Evolutionary conservation across 495 filamentous ascomycete genomes (phyloP), one percentile per base, ranked within the genome.

Genomic region (Penicillium pulvis): DNA sequence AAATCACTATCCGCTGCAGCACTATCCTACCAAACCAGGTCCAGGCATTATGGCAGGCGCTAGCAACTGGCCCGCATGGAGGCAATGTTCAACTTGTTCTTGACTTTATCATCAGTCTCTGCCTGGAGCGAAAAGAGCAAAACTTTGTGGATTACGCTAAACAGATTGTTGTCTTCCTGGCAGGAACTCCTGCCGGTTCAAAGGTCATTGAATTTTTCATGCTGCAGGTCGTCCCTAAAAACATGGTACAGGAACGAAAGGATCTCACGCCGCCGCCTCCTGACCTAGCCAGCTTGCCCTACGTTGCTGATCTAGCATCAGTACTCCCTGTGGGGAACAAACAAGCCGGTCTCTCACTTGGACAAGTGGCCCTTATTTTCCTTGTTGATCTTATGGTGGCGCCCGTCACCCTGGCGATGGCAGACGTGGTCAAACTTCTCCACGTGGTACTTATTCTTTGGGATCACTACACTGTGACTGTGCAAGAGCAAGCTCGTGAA

Each of bases 121-220:
- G 94, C 61, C 72, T 98, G 33, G 95, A 98, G 58, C 86, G 92
- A 47, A 85, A 93, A 52, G 94, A 98, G 63, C 95, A 98, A 60
- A 97, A 96, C 60, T 97, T 97, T 75, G 92, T 98, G 45, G 91
- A 96, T 59, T 97, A 91, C 68, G 92, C 94, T 3, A 98, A 98
- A 75, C 94, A 98, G 73, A 90, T 98, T 35, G 91, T 98, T 23
- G 94, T 98, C 0, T 96, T 97, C 68, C 74, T 98, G 4, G 92
- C 94, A 3, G 91, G 90, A 64, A 97, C 94, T 0, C 90, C 89
- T 41, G 93, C 91, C 19, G 92, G 93, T 11, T 86, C 89, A 35
- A 95, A 94, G 66, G 91, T 98, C 20, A 87, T 98, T 17, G 95
- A 98, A 64, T 96, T 97, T 60, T 82, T 98, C 51, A 73, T 98